phyloP scores from a whole-genome alignment of 768 basidiomycete species.

The Pseudohyphozyma bogoriensis region DNA sequence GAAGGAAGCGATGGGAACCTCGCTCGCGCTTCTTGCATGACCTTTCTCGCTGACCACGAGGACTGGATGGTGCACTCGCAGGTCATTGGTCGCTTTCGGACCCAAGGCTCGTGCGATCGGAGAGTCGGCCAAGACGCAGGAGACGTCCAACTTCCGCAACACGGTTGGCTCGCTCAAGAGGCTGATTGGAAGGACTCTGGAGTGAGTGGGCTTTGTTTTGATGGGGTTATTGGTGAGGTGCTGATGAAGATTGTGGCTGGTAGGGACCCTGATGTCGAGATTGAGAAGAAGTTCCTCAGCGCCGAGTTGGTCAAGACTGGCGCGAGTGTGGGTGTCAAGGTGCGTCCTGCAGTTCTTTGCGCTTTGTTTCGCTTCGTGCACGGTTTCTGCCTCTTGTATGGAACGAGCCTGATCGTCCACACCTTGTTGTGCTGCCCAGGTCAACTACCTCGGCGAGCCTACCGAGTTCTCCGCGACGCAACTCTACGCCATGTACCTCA shows the following conservation, averaged over 20 bases:
- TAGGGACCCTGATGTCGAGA: constrained; percentile 66
- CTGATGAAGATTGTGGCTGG: neutral
- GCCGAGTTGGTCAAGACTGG: constrained; percentile 72
- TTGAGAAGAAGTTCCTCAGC: constrained; percentile 86
- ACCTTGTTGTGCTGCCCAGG: constrained; percentile 44
- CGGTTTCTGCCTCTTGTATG: neutral
- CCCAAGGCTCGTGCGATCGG: constrained; percentile 82
- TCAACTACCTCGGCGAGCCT: constrained; percentile 75
- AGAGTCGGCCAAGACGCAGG: constrained; percentile 91
- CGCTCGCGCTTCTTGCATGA: neutral
- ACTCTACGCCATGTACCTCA: constrained; percentile 80
- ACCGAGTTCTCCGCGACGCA: constrained; percentile 76
- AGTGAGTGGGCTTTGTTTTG: constrained; percentile 11
- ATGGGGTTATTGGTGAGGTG: neutral
- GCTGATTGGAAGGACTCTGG: constrained; percentile 67
- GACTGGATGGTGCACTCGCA: constrained; percentile 36
- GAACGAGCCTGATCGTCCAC: neutral
- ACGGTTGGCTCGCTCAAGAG: constrained; percentile 89
- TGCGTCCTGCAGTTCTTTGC: too few species aligned
- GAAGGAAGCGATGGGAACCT: too few species aligned
- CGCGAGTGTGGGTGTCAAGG: constrained; percentile 77
- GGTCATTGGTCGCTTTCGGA: constrained; percentile 90
- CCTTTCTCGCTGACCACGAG: constrained; percentile 4
- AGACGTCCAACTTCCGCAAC: constrained; percentile 96
- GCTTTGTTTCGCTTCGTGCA: too few species aligned